Evolutionary conservation across 345 rosid species (phyloP), one percentile per base, ranked within the genome.

Genomic region (Salix udensis): DNA sequence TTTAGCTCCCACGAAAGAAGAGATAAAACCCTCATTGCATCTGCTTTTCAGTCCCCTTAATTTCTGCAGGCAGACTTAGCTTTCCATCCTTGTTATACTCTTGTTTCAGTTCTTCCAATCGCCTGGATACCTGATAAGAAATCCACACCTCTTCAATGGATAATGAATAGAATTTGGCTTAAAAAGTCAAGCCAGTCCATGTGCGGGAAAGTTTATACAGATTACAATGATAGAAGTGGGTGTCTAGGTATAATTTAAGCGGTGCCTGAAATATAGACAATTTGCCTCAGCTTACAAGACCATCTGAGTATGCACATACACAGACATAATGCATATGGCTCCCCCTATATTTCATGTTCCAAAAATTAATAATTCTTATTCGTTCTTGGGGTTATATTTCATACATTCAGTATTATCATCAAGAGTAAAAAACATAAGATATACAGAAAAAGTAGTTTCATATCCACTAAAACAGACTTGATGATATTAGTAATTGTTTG

Each of bases 91-190:
- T 89, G 70, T 89, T 89, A 76, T 88, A 79, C 75, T 88, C 90
- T 4, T 76, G 85, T 78, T 86, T 91, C 76, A 92, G 81, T 61
- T 89, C 94, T 75, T 86, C 93, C 85, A 93, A 83, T 60, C 85
- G 91, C 86, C 84, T 89, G 15, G 93, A 80, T 36, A 96, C 97
- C 98, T 95, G 76, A 44, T 30, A 66, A 58, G 69, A 28, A 60
- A 74, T 15, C 65, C 21, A 16, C 52, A 42, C 16, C 42, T 13
- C 36, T 37, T 71, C 37, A 28, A 34, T 30, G 23, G 6, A 39
- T 68, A 2, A 24, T 8, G 53, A 39, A 39, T 37, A 37, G 24
- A 68, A 24, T 21, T 68, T 12, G 16, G n/a, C 31, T 4, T 19
- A 7, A 68, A 23, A 68, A 19, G 10, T 30, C 23, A 18, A 31